Percentiles rank a stretch among this genome's conserved stretches.
These are phyloP conservation scores for Quercus engelmannii DNA, from an alignment of 306 rosid genomes.

Conservation along the genomic window DNA sequence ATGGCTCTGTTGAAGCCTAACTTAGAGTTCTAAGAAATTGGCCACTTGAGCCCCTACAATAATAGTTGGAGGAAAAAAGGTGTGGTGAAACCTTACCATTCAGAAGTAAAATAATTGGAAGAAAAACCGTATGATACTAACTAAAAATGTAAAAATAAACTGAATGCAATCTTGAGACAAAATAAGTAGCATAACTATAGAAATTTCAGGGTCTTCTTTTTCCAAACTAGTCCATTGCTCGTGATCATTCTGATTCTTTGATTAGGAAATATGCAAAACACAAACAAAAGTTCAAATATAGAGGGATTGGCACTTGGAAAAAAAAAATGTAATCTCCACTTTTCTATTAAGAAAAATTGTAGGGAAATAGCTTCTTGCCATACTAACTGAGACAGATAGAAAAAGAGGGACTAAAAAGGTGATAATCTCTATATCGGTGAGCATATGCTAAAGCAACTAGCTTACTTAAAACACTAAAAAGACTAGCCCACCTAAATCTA, in stretches of 20 bases:
- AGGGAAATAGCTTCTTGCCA: too few relatives aligned
- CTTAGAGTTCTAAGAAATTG: too few relatives aligned
- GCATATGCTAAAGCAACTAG: background rate
- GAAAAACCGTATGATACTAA: background rate
- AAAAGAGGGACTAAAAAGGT: background rate
- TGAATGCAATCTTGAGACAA: background rate
- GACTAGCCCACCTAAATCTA: conserved; percentile 5
- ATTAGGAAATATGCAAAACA: too few relatives aligned
- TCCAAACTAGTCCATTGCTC: background rate
- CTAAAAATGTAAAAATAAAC: background rate
- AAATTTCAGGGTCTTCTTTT: background rate
- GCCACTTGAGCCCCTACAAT: too few relatives aligned
- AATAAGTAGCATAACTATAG: background rate
- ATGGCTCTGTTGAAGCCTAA: too few relatives aligned
- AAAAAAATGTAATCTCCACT: too few relatives aligned
- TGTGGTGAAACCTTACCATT: background rate
- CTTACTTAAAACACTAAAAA: background rate
- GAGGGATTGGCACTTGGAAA: too few relatives aligned
- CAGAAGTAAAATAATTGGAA: background rate
- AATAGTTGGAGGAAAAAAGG: background rate
- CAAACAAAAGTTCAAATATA: too few relatives aligned
- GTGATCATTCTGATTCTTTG: too few relatives aligned
- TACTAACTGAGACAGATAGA: background rate
- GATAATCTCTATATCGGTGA: conserved; percentile 1
- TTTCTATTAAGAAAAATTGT: too few relatives aligned